Evolutionary conservation across 495 filamentous ascomycete genomes (phyloP), one percentile per base, ranked within the genome.

Genomic region (Pseudevernia furfuracea): DNA sequence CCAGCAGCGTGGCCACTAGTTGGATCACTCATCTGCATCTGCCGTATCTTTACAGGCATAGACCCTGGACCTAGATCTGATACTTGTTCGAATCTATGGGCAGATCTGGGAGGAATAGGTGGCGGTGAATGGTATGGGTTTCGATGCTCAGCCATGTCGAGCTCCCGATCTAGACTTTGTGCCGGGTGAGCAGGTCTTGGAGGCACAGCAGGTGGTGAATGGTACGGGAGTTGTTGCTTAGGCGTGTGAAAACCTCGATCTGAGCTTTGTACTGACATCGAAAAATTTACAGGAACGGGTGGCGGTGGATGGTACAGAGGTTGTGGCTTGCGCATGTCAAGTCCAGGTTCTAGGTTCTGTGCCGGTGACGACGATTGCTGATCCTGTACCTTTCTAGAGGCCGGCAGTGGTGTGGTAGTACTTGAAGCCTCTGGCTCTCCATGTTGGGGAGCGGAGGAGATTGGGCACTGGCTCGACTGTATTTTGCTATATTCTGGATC

Each of bases 21-120:
- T 1, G 56, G 14, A 10, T 58, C n/a, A 12, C 48, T 43, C 37
- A 37, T 56, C 30, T 57, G 64, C 41, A 49, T 64, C 23, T 48
- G 38, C 1, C 44, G 43, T n/a, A 69, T 49, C 39, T 63, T 53
- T 30, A 69, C 60, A 7, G 64, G 64, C 17, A 39, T 66, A 38
- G 44, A 57, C 7, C 60, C 56, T 17, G 56, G 64, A 38, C 56
- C 44, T 23, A 66, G 46, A 14, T 66, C 67, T 19, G 56, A 59
- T 14, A 63, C 56, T 19, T 63, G 57, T 36, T 66, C 60, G 30
- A 69, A 69, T 17, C 64, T 53, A 37, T 66, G 60, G 1, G 44
- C 28, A 34, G 60, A 21, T 14, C 56, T 58, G 1, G 61, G 38
- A 9, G 30, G 38, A 17, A 38, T 44, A 44, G 56, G 37, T 11